A percentile compares a stretch with the other conserved stretches of the same genome.
These are phyloP conservation scores for Fusarium virguliforme DNA, from an alignment of 2,329 filamentous ascomycete genomes.

Conservation along the genomic window DNA sequence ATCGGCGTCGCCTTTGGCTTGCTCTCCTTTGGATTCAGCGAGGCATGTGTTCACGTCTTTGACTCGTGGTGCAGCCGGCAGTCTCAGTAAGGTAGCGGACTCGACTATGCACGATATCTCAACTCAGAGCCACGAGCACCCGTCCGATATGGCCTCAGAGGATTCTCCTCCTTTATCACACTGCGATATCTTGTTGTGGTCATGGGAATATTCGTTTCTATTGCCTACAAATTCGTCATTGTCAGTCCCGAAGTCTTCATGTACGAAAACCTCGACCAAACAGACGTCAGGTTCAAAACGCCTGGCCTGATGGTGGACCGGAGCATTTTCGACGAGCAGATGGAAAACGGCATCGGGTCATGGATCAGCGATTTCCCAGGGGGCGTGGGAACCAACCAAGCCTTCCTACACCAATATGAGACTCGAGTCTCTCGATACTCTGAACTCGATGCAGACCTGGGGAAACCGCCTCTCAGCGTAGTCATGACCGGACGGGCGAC, in stretches of 20 bases:
- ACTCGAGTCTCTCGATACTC: neutral
- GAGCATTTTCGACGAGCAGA: neutral
- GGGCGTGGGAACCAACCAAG: neutral
- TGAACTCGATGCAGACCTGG: no score
- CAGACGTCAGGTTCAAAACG: neutral
- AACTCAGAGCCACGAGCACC: constrained; percentile 25
- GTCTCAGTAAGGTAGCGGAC: constrained; percentile 2
- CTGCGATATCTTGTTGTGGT: constrained; percentile 13
- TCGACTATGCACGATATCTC: constrained; percentile 28
- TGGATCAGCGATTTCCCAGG: neutral
- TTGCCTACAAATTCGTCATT: constrained; percentile 26
- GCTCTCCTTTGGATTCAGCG: constrained; percentile 20
- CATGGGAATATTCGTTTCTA: constrained; percentile 5
- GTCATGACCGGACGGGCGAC: constrained; percentile 2
- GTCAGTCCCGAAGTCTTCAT: constrained; percentile 3
- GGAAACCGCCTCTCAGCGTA: neutral
- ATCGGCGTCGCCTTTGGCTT: constrained; percentile 25
- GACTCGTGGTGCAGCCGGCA: constrained; percentile 31
- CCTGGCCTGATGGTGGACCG: neutral
- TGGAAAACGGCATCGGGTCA: neutral
- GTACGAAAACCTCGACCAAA: constrained; percentile 6
- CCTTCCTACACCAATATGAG: constrained; percentile 3
- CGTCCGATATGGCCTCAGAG: constrained; percentile 13
- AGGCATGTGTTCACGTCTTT: constrained; percentile 28
- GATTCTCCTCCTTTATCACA: constrained; percentile 8